Percentiles rank a stretch among this genome's conserved stretches.
Conservation (phyloP, 257 asterid genomes). For the Oldenlandia corymbosa region DNA sequence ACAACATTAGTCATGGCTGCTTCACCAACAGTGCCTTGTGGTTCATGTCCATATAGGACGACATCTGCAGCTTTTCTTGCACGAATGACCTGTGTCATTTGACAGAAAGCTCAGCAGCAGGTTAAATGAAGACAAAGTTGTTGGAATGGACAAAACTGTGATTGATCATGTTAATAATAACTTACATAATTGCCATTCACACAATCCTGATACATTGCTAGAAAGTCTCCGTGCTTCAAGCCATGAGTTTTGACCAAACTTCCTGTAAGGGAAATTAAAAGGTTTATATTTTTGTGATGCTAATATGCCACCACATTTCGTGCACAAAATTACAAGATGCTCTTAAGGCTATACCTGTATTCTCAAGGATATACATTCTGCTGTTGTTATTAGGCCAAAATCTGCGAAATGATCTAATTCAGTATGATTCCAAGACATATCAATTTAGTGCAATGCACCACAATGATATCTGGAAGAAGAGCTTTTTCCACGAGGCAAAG, state of each 20-base stretch:
- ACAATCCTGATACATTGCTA: conserved; percentile 30
- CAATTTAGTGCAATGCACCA: not conserved
- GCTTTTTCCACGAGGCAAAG: not conserved
- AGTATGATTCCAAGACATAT: not conserved
- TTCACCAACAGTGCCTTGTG: conserved; percentile 19
- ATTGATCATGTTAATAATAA: not conserved
- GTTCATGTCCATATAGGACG: conserved; percentile 8
- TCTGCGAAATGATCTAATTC: conserved; percentile 14
- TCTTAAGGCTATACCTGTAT: conserved; percentile 27
- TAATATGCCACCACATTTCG: too few species aligned
- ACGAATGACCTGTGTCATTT: conserved; percentile 29
- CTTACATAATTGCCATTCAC: conserved; percentile 30
- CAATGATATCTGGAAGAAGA: not conserved
- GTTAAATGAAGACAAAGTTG: not conserved
- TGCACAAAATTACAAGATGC: not conserved
- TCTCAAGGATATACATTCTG: conserved; percentile 48
- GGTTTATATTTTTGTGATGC: too few species aligned
- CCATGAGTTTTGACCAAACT: conserved; percentile 28
- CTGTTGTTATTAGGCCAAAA: conserved; percentile 52
- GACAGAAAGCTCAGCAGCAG: not conserved
- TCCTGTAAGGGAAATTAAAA: conserved; percentile 23
- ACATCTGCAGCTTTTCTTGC: conserved; percentile 28
- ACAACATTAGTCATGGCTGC: not conserved
- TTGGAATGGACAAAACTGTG: not conserved
- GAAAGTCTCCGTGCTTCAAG: conserved; percentile 31